Conservation (phyloP, 306 rosid species). For the Hippophae rhamnoides region DNA sequence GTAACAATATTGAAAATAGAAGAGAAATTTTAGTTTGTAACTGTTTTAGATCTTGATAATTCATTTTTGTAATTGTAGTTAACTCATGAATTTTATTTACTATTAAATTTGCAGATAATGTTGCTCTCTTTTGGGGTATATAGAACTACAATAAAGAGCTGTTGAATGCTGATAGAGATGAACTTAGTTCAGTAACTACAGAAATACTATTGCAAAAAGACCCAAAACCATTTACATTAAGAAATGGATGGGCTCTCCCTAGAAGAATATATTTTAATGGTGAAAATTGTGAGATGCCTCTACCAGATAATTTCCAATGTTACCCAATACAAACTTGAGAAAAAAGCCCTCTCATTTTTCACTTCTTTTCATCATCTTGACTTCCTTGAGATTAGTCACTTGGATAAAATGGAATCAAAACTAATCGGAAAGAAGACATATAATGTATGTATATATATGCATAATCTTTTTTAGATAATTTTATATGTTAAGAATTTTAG, state of each 20-base stretch:
- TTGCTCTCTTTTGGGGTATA: conserved; percentile 69
- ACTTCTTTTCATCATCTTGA: conserved; percentile 12
- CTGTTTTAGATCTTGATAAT: neutral
- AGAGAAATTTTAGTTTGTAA: too few relatives aligned
- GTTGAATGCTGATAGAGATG: conserved; percentile 23
- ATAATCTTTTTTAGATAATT: too few relatives aligned
- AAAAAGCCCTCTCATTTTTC: conserved; percentile 5
- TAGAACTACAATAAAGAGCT: conserved; percentile 45
- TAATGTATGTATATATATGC: neutral
- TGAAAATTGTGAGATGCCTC: conserved; percentile 61
- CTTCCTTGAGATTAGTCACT: neutral
- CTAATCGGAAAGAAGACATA: too few relatives aligned
- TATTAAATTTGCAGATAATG: conserved; percentile 43
- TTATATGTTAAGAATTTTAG: too few relatives aligned
- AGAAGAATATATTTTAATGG: conserved; percentile 73
- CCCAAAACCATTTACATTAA: conserved; percentile 41
- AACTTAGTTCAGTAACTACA: conserved; percentile 42
- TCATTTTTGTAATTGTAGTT: neutral
- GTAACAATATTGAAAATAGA: too few relatives aligned
- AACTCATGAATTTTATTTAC: neutral
- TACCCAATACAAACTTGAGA: conserved; percentile 41
- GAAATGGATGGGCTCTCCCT: conserved; percentile 73
- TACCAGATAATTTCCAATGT: conserved; percentile 52
- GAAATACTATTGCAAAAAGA: conserved; percentile 54
- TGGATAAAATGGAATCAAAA: neutral